A percentile compares a stretch with the other conserved stretches of the same genome.
phyloP scores from a whole-genome alignment of 1,284 basidiomycete species.

The Ustilago xerochloae region DNA sequence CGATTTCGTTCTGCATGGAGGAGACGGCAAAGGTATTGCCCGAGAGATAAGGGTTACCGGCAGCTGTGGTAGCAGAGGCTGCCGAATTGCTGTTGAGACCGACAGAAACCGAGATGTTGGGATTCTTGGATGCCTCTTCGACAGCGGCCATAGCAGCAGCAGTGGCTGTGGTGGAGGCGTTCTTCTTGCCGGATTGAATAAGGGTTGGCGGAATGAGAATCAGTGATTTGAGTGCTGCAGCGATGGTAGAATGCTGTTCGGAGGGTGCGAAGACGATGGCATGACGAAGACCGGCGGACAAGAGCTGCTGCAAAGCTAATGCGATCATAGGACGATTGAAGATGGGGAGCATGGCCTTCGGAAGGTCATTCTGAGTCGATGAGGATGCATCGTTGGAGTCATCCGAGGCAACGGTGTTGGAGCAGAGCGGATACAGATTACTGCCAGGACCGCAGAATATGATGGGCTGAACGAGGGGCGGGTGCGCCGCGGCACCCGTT shows the following conservation, averaged over 20 bases:
- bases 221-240: constrained; percentile 58
- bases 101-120: constrained; percentile 54
- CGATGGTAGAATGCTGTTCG: constrained; percentile 56
- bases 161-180: constrained; percentile 30
- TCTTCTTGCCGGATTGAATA: constrained; percentile 35
- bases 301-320: constrained; percentile 62
- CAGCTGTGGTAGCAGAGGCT: constrained; percentile 16
- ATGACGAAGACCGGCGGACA: constrained; percentile 58
- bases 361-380: constrained; percentile 34
- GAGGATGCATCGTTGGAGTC: constrained; percentile 5
- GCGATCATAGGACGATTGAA: constrained; percentile 65
- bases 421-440: constrained; percentile 64
- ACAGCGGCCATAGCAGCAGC: constrained; percentile 39
- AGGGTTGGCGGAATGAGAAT: constrained; percentile 52
- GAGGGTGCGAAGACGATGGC: constrained; percentile 63
- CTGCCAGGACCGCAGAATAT: constrained; percentile 63
- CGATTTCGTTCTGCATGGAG: constrained; percentile 35
- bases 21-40: constrained; percentile 35
- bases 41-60: constrained; percentile 30
- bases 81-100: constrained; percentile 41
- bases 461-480: constrained; percentile 59
- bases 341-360: constrained; percentile 66
- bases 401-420: constrained; percentile 31
- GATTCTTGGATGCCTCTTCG: constrained; percentile 37
- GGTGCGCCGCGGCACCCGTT: constrained; percentile 25